Base-by-base conservation (phyloP, 2,329 filamentous ascomycete species). In the Colletotrichum musicola region DNA sequence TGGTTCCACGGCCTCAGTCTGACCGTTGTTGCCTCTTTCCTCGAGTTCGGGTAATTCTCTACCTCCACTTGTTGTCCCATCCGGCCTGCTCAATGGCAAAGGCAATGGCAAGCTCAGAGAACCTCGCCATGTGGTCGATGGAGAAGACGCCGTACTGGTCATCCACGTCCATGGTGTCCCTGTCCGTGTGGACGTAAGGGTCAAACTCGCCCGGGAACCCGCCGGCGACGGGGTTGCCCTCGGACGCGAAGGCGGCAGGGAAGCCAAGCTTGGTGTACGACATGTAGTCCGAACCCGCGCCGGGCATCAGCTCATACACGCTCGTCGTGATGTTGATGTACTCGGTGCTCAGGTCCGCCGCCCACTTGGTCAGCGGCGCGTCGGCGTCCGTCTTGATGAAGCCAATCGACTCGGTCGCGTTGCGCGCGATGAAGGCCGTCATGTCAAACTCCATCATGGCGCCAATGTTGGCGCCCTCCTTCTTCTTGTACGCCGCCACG, bases 391-490 rank as follows among this genome's bases (percentile, higher is more conserved):
- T 81, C 71, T 77, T 76, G 71, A 82, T 78, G 63, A 82, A 75
- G 20, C 77, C 79, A 50, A 82, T 80, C 25, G 78, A 77, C 70
- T 82, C 80, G 13, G 78, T 81, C 0, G 79, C 74, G 57, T 81
- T 81, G 13, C 74, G 70, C 1, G 74, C 78, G 22, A 81, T 54
- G 47, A 80, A 82, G 9, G 77, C 80, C 2, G 79, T 81, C 80
- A 81, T 81, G 68, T 82, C 80, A 69, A 80, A 80, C 77, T 93
- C 91, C 70, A 94, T 83, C 92, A 94, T 94, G 42, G 91, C 91
- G 71, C 90, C 92, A 72, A 93, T 85, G 56, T 89, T 84, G 6
- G 86, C 85, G 47, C 86, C 84, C 47, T 86, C 81, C 73, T 88
- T 86, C 77, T 89, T 86, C 77, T 93, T 93, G 14, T 86, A 82